Base-by-base conservation (phyloP, 169 alveolate species). In the Perkinsus marinus region DNA sequence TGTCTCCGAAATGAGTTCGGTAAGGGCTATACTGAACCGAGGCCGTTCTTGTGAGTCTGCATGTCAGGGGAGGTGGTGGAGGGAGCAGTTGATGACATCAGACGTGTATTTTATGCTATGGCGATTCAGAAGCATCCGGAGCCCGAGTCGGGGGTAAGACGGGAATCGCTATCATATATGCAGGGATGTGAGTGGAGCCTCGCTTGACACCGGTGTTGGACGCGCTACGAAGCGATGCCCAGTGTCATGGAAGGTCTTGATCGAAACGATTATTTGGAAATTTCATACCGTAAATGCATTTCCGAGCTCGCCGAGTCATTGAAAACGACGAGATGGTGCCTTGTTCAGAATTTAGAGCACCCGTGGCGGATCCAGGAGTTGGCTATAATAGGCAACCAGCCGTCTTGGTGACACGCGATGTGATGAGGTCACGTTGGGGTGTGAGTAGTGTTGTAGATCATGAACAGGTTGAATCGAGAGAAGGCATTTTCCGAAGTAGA, bases 31-130 rank as follows among this genome's bases (percentile, higher is more conserved):
- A 30, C 37, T 19, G 9, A 13, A 0, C 26, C 3, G 30, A 6
- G 79, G 79, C 34, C n/a, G n/a, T n/a, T n/a, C n/a, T n/a, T 26
- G 89, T 93, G 95, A 34, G 91, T 94, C 36, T 96, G 96, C 39
- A 96, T 96, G 92, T 91, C 19, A 10, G 34, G 37, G n/a, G n/a
- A 91, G 89, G 43, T 47, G 7, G 79, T 38, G 9, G 90, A 39
- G 93, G 97, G 97, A 22, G 94, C 95, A 46, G 92, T 95, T 26
- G 98, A 96, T 90, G 98, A 96, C 92, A 96, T 96, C 68, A 95
- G 97, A 68, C 96, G 95, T 47, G 97, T 96, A 37, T 95, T 93
- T 10, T 96, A 96, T 91, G 95, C 98, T 0, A 96, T 96, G 89
- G 96, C 98, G 9, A 90, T 96, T 47, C 95, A 98, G 38, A 94